These are phyloP conservation scores for Thelephora aurantiotincta DNA, from an alignment of 768 basidiomycete species.

Conservation along the genomic window DNA sequence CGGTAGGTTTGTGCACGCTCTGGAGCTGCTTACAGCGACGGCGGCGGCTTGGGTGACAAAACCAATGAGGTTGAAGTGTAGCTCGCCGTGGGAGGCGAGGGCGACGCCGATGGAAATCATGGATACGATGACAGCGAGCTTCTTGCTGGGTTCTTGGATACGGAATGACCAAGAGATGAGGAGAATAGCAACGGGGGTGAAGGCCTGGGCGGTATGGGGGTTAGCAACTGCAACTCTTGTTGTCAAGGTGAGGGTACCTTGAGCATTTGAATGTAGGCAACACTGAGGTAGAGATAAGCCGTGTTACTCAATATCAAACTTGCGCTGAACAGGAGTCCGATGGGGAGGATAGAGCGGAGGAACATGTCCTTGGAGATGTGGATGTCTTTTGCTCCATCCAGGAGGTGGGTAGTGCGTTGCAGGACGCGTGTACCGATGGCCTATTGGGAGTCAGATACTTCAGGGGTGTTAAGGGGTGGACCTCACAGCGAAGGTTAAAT, in stretches of 20 bases:
- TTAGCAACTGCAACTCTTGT: neutral
- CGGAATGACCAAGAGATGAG: slow-evolving; percentile 88
- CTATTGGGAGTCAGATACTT: slow-evolving; percentile 16
- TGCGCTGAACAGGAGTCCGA: slow-evolving; percentile 86
- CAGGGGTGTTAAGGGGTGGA: neutral
- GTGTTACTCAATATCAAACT: slow-evolving; percentile 86
- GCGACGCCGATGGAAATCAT: slow-evolving; percentile 90
- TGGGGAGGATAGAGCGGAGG: slow-evolving; percentile 78
- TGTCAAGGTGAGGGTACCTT: slow-evolving; percentile 34
- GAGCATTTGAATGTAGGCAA: slow-evolving; percentile 95
- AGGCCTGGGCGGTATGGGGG: slow-evolving; percentile 43
- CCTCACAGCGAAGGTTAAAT: slow-evolving; percentile 50
- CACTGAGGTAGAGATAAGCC: slow-evolving; percentile 82
- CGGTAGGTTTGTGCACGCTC: neutral
- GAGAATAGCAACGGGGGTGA: slow-evolving; percentile 79
- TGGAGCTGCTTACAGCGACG: slow-evolving; percentile 46
- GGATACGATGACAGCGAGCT: slow-evolving; percentile 68
- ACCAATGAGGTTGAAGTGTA: slow-evolving; percentile 72
- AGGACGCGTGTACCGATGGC: slow-evolving; percentile 79
- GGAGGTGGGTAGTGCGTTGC: slow-evolving; percentile 64
- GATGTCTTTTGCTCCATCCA: slow-evolving; percentile 70
- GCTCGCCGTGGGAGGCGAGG: slow-evolving; percentile 80
- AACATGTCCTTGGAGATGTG: slow-evolving; percentile 72
- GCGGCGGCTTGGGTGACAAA: slow-evolving; percentile 83
- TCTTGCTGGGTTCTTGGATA: slow-evolving; percentile 76